Evolutionary conservation across 2,329 filamentous ascomycete species (phyloP), one percentile per base, ranked within the genome.

Genomic region (Conoideocrella luteorostrata): DNA sequence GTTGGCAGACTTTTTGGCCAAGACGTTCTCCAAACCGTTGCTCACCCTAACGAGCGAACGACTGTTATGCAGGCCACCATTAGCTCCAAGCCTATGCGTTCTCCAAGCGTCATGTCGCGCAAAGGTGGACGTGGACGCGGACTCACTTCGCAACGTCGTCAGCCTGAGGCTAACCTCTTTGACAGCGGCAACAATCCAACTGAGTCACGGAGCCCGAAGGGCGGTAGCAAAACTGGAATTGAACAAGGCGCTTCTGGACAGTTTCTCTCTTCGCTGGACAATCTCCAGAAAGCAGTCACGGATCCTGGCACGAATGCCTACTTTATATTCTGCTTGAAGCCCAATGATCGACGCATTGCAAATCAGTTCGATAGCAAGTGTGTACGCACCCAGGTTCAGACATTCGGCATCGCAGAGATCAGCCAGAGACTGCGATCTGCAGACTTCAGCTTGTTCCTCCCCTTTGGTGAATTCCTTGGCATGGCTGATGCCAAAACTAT

Each of bases 291-390:
- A 55, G 90, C 88, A 2, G 72, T 98, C 35, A 85, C 81, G 3
- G 81, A 86, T 3, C 78, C 84, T 4, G 87, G 89, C 57, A 86
- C 89, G 10, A 98, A 98, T 57, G 80, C 86, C 1, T 98, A 98
- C 66, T 97, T 96, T 55, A 79, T 98, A 35, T 96, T 98, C 66
- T 98, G 93, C 58, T 68, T 98, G 50, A 98, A 98, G 67, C 91
- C 93, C 18, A 98, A 98, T 55, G 93, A 98, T 61, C 80, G 93
- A 42, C 82, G 93, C 39, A 98, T 98, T 52, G 91, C 93, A 49
- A 98, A 98, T 54, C 93, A 98, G 59, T 98, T 97, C 56, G 93
- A 98, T 64, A 96, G 89, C 76, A 97, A 97, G 65, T 98, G 93
- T 61, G 93, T 98, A 18, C 83, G 93, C 4, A 87, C 86, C 10